phyloP scores from a whole-genome alignment of 768 basidiomycete genomes.

The Rhodotorula kratochvilovae region DNA sequence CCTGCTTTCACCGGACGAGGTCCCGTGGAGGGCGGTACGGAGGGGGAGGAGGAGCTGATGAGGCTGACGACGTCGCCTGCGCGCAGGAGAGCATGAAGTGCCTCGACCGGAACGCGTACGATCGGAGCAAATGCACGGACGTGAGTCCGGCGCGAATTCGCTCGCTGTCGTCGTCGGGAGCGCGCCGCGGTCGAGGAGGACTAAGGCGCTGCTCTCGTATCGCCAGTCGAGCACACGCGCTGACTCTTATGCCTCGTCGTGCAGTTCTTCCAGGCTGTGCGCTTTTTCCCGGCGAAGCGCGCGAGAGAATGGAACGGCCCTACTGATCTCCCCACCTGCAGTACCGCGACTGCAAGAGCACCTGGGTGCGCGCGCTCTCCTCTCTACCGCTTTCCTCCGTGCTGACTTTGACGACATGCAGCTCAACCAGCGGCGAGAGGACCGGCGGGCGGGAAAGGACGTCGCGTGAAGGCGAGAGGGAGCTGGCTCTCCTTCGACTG shows the following conservation, averaged over 20 bases:
- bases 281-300: background rate
- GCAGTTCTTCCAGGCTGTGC: conserved; percentile 35
- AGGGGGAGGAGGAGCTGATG: background rate
- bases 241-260: background rate
- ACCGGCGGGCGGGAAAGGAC: conserved; percentile 26
- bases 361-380: conserved; percentile 16
- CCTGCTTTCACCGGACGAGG: background rate
- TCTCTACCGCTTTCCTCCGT: too few relatives aligned
- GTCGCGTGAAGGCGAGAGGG: conserved; percentile 1
- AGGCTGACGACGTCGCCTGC: background rate
- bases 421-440: conserved; percentile 31
- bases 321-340: background rate
- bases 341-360: conserved; percentile 37
- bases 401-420: background rate
- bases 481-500: too few relatives aligned
- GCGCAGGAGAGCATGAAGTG: conserved; percentile 36
- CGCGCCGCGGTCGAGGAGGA: too few relatives aligned
- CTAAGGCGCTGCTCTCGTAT: too few relatives aligned
- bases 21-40: background rate
- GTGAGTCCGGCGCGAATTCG: conserved; percentile 3
- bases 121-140: conserved; percentile 26
- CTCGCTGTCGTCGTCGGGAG: too few relatives aligned
- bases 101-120: conserved; percentile 25
- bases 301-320: too few relatives aligned
- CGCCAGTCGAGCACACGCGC: background rate